These are phyloP conservation scores for Fonsecaea nubica DNA, from an alignment of 2,329 filamentous ascomycete genomes.

Conservation along the genomic window DNA sequence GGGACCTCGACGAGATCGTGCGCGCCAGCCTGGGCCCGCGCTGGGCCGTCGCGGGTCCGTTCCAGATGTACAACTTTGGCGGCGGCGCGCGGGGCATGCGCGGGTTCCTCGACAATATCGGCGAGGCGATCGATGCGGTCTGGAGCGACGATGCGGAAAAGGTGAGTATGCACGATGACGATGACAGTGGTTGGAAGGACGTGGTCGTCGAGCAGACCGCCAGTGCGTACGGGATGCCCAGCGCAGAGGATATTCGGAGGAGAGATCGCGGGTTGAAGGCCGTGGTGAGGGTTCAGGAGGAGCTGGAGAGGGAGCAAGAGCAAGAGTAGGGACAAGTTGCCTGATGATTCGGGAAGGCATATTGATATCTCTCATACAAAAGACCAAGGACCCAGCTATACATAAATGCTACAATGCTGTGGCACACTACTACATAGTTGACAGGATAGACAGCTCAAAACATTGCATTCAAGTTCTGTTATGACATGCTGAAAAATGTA, in stretches of 20 bases:
- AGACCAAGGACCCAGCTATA: too few species aligned
- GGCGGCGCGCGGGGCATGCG: slow-evolving; percentile 61
- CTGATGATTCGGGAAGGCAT: neutral
- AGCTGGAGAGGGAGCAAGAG: slow-evolving; percentile 6
- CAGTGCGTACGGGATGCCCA: slow-evolving; percentile 32
- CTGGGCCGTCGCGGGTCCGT: slow-evolving; percentile 63
- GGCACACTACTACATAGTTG: too few species aligned
- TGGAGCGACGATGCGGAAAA: slow-evolving; percentile 54
- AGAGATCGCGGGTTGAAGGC: slow-evolving; percentile 27
- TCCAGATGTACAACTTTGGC: slow-evolving; percentile 65
- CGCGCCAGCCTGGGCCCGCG: slow-evolving; percentile 60
- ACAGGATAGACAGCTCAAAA: too few species aligned
- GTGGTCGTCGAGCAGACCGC: slow-evolving; percentile 29
- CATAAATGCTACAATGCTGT: too few species aligned
- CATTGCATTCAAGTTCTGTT: neutral
- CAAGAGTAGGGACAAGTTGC: neutral
- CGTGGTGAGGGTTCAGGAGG: slow-evolving; percentile 26
- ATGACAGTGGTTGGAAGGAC: slow-evolving; percentile 22
- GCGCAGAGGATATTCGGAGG: slow-evolving; percentile 24
- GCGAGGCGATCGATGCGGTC: slow-evolving; percentile 60
- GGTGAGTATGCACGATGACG: neutral
- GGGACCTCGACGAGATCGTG: slow-evolving; percentile 62
- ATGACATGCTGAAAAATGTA: neutral
- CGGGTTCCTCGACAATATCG: slow-evolving; percentile 63
- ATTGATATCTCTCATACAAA: too few species aligned